Evolutionary conservation across 306 rosid species (phyloP).

Genomic region (Quercus suber): DNA sequence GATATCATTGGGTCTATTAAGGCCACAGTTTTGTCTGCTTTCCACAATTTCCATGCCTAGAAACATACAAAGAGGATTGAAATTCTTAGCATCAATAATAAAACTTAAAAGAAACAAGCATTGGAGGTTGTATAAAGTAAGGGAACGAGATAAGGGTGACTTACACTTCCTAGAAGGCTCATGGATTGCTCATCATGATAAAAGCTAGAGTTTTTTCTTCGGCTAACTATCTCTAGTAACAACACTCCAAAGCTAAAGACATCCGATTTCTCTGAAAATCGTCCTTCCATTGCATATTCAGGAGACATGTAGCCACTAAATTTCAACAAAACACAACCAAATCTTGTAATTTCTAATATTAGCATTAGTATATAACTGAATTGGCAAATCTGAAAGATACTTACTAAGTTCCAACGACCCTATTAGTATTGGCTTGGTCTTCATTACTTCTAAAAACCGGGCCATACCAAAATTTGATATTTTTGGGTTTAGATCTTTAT

Average conservation of each 20-base stretch:
- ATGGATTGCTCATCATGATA: background rate
- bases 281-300: background rate
- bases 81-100: too few relatives aligned
- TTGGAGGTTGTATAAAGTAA: background rate
- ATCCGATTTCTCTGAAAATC: background rate
- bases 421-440: conserved; percentile 11
- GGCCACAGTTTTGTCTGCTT: background rate
- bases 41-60: background rate
- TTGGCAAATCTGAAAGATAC: background rate
- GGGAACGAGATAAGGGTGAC: background rate
- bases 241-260: conserved; percentile 14
- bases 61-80: background rate
- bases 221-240: background rate
- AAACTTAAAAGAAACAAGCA: too few relatives aligned
- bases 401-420: conserved; percentile 31
- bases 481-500: conserved; percentile 10
- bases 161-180: conserved; percentile 14
- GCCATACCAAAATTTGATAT: conserved; percentile 22
- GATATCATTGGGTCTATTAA: background rate
- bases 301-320: background rate
- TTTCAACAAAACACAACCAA: background rate
- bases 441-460: conserved; percentile 2
- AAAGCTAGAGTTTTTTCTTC: background rate
- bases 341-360: too few relatives aligned
- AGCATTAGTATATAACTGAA: too few relatives aligned